A percentile compares a stretch with the other conserved stretches of the same genome.
Evolutionary conservation across 192 early-diverging fungal species (phyloP).

Genomic region (Jimgerdemannia lactiflua): DNA sequence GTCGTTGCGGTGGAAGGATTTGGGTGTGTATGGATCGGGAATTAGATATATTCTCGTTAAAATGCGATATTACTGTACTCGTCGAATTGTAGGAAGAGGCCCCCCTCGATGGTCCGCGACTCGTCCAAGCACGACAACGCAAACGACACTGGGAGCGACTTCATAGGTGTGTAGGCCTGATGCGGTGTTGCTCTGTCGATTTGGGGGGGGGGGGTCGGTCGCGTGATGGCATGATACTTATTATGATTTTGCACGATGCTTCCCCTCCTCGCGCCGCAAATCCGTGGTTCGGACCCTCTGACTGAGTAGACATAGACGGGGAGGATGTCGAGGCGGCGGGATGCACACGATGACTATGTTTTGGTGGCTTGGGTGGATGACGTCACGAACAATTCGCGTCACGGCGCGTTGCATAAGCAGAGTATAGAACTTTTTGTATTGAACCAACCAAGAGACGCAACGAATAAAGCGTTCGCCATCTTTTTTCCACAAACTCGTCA

Average conservation of each 20-base stretch:
- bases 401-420: neutral
- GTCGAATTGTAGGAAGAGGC: neutral
- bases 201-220: too few species aligned
- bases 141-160: neutral
- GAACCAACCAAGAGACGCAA: too few species aligned
- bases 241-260: too few species aligned
- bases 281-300: neutral
- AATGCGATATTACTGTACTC: neutral
- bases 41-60: too few species aligned
- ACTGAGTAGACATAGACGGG: neutral
- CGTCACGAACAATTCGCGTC: neutral
- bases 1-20: too few species aligned
- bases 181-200: too few species aligned
- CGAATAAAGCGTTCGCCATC: too few species aligned
- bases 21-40: too few species aligned
- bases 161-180: neutral
- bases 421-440: too few species aligned
- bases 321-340: neutral
- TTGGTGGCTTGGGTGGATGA: neutral
- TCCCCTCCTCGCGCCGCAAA: too few species aligned
- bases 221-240: too few species aligned
- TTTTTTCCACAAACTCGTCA: too few species aligned
- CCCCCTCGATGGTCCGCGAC: neutral
- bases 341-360: neutral
- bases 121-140: neutral